A percentile compares a stretch with the other conserved stretches of the same genome.
Evolutionary conservation across 176 grass and related monocot genomes (phyloP).

Genomic region (Dendrocalamus sinicus): DNA sequence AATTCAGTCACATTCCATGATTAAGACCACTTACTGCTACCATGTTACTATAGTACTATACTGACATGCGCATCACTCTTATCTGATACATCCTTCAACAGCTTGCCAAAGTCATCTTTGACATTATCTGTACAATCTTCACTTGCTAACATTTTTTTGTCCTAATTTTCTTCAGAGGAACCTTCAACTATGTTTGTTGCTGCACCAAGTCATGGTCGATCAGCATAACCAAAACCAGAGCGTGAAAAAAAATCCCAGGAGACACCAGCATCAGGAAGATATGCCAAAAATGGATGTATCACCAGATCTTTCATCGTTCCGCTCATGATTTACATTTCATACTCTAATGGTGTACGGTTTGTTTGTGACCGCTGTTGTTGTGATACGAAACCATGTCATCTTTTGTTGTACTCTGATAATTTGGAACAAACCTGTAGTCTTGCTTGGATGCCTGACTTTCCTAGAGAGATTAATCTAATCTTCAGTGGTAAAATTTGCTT

Average conservation of each 20-base stretch:
- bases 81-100: background rate
- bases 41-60: background rate
- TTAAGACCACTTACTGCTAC: background rate
- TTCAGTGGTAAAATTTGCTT: background rate
- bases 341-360: background rate
- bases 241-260: background rate
- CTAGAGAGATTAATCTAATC: background rate
- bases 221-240: background rate
- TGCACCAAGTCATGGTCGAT: background rate
- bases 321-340: background rate
- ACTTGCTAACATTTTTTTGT: background rate
- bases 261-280: background rate
- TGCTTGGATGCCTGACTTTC: background rate
- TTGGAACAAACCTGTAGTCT: background rate
- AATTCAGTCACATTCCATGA: background rate
- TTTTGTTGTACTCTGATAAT: slow-evolving; percentile 32
- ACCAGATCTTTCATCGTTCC: background rate
- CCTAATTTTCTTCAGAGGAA: background rate
- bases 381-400: background rate
- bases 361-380: background rate
- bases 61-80: background rate
- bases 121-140: background rate
- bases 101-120: background rate
- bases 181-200: background rate
- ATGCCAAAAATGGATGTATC: background rate